Evolutionary conservation across 148 eudicot species (phyloP).

Genomic region (Drosera capensis): DNA sequence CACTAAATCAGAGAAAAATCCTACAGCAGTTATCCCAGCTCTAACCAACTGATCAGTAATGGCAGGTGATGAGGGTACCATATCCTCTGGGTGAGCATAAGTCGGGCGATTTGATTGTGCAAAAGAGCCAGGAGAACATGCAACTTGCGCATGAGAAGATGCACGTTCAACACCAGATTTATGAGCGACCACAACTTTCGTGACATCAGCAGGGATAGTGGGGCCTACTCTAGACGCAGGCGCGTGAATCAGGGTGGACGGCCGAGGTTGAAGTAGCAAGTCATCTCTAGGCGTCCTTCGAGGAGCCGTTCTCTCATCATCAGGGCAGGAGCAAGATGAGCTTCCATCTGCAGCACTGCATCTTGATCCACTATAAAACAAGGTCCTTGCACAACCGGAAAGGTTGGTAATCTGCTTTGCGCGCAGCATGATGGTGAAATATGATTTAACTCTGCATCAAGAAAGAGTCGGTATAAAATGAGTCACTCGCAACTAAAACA

Average conservation of each 20-base stretch:
- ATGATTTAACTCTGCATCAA: slow-evolving; percentile 18
- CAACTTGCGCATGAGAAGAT: slow-evolving; percentile 28
- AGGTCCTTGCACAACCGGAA: slow-evolving; percentile 30
- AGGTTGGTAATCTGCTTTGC: slow-evolving; percentile 36
- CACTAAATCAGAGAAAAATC: slow-evolving; percentile 60
- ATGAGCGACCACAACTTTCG: slow-evolving; percentile 17
- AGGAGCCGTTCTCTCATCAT: slow-evolving; percentile 67
- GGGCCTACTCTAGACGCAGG: slow-evolving; percentile 28
- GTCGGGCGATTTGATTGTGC: slow-evolving; percentile 22
- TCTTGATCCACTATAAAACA: slow-evolving; percentile 34
- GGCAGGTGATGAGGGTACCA: slow-evolving; percentile 30
- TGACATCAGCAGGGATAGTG: slow-evolving; percentile 26
- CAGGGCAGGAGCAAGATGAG: slow-evolving; percentile 79
- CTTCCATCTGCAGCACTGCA: slow-evolving; percentile 72
- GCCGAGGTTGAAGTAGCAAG: slow-evolving; percentile 23
- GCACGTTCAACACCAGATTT: slow-evolving; percentile 25
- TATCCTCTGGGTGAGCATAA: slow-evolving; percentile 26
- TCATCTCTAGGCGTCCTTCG: slow-evolving; percentile 31
- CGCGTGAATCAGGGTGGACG: slow-evolving; percentile 28
- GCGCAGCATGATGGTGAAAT: slow-evolving; percentile 22
- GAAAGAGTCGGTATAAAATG: neutral
- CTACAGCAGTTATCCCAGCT: slow-evolving; percentile 73
- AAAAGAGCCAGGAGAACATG: slow-evolving; percentile 16
- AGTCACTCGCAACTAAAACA: neutral
- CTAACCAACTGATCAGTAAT: slow-evolving; percentile 57